Evolutionary conservation across 2,329 filamentous ascomycete species (phyloP).

Genomic region (Aaosphaeria arxii): DNA sequence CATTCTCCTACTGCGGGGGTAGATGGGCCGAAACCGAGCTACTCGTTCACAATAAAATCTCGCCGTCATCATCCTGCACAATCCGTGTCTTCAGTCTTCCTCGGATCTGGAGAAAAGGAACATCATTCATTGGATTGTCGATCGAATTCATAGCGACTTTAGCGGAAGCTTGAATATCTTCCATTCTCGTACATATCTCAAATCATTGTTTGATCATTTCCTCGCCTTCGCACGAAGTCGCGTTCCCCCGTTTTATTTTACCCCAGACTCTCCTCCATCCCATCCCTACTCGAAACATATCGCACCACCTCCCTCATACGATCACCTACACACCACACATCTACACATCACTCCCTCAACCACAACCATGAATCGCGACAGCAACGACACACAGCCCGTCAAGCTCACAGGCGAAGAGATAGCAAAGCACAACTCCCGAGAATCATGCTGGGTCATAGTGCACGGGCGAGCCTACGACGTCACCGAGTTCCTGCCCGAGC

Average conservation of each 20-base stretch:
- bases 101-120: too few relatives aligned
- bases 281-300: background rate
- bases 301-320: background rate
- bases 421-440: constrained; percentile 72
- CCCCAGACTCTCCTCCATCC: background rate
- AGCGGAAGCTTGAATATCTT: too few relatives aligned
- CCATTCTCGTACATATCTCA: too few relatives aligned
- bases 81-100: constrained; percentile 6
- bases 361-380: constrained; percentile 43
- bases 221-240: background rate
- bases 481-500: constrained; percentile 62
- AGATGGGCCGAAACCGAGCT: constrained; percentile 27
- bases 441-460: constrained; percentile 75
- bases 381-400: constrained; percentile 38
- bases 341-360: background rate
- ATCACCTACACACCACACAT: background rate
- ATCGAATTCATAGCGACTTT: too few relatives aligned
- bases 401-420: constrained; percentile 49
- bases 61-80: constrained; percentile 30
- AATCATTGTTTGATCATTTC: background rate
- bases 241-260: background rate
- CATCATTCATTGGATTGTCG: too few relatives aligned
- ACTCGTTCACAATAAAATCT: constrained; percentile 4
- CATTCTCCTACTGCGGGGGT: constrained; percentile 12
- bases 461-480: constrained; percentile 67